Base-by-base conservation (phyloP, 2,329 filamentous ascomycete genomes). In the Diaporthe ampelina region DNA sequence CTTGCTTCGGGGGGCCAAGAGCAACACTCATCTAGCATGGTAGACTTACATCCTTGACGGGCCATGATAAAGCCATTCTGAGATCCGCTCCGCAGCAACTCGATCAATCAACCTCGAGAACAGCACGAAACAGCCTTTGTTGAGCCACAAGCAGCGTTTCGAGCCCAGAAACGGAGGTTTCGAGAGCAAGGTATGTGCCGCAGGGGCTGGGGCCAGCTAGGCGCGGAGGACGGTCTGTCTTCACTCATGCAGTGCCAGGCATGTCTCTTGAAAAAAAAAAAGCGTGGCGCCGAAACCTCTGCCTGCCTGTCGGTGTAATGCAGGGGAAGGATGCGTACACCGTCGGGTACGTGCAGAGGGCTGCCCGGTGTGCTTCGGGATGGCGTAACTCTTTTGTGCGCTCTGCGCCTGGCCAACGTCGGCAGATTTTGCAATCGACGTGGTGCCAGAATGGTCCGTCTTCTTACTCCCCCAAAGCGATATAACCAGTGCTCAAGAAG, bases 31-130 rank as follows among this genome's bases (percentile, higher is more conserved):
- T 15, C 11, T 4, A 13, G 6, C 7, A 32, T 24, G 24, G 26
- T 9, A 37, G 32, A 79, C 84, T 75, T 77, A 85, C 84, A 58
- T 86, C 84, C 75, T 83, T 83, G 61, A 76, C 72, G n/a, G 74
- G 54, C 74, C 74, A 76, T 32, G 45, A n/a, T 32, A 52, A 24
- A 70, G 74, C 74, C 74, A 76, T 76, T 17, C 57, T 70, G 72
- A 72, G 17, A 57, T 26, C 45, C 29, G 54, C 40, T 40, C 29
- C 7, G 11, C n/a, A 69, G 70, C n/a, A 21, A 65, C 45, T 35
- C 50, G 45, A n/a, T 32, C 50, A 45, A n/a, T 32, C 63, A 4
- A 43, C 17, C 40, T 52, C 29, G n/a, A 45, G 6, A 5, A 11
- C 58, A 32, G 15, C 45, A 45, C 3, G 24, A 45, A 32, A 32